phyloP scores from a whole-genome alignment of 345 rosid species.

The Alliaria petiolata region DNA sequence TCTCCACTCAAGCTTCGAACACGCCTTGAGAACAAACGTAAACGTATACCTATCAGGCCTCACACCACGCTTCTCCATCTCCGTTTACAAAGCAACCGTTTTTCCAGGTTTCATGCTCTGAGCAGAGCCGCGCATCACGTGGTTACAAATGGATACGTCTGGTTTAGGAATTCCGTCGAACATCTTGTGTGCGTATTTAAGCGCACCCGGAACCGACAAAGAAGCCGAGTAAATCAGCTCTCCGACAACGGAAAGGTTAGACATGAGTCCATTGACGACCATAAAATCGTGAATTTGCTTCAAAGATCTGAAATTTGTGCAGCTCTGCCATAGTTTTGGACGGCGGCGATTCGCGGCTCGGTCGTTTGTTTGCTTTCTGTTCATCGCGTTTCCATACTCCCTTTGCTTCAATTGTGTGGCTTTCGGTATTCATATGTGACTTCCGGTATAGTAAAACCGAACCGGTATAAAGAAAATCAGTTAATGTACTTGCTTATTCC shows the following conservation, averaged over 20 bases:
- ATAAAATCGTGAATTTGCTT: slow-evolving; percentile 59
- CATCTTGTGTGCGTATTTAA: slow-evolving; percentile 52
- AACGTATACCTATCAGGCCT: slow-evolving; percentile 57
- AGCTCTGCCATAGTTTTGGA: slow-evolving; percentile 50
- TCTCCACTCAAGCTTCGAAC: slow-evolving; percentile 52
- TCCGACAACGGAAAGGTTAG: slow-evolving; percentile 40
- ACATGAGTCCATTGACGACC: slow-evolving; percentile 49
- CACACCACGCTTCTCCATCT: slow-evolving; percentile 47
- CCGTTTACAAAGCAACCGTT: slow-evolving; percentile 38
- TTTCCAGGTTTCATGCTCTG: slow-evolving; percentile 42
- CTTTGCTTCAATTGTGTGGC: neutral
- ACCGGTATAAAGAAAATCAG: neutral
- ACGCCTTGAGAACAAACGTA: slow-evolving; percentile 66
- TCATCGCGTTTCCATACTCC: slow-evolving; percentile 32
- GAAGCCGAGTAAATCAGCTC: slow-evolving; percentile 51
- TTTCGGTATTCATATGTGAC: neutral
- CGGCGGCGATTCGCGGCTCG: slow-evolving; percentile 41
- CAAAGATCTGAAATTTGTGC: slow-evolving; percentile 41
- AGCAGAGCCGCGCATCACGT: slow-evolving; percentile 58
- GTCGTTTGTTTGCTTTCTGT: slow-evolving; percentile 48
- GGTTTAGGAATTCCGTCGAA: slow-evolving; percentile 53
- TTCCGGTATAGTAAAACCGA: slow-evolving; percentile 1
- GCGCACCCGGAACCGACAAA: slow-evolving; percentile 40
- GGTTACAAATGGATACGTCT: slow-evolving; percentile 57
- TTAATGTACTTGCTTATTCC: too few relatives aligned